Conservation (phyloP, 73 alveolate genomes). For the Diophrys appendiculata region DNA sequence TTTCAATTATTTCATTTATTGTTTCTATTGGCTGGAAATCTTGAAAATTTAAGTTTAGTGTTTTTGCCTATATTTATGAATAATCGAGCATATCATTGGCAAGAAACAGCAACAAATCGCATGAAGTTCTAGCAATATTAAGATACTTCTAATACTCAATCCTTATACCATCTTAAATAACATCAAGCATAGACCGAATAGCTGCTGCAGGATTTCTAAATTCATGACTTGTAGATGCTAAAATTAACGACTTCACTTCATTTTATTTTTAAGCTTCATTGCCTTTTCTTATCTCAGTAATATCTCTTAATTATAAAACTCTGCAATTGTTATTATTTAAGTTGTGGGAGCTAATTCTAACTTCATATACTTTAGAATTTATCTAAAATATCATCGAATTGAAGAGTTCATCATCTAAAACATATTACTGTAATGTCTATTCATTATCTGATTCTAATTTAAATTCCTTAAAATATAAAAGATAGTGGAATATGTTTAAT, state of each 20-base stretch:
- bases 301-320: too few relatives aligned
- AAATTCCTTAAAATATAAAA: too few relatives aligned
- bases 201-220: slow-evolving; percentile 59
- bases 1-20: slow-evolving; percentile 1
- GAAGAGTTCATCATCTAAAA: too few relatives aligned
- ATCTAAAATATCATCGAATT: too few relatives aligned
- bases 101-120: slow-evolving; percentile 9
- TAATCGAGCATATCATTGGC: slow-evolving; percentile 16
- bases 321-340: too few relatives aligned
- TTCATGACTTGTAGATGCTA: slow-evolving; percentile 61
- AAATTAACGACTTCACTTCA: not conserved
- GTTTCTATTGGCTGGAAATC: not conserved
- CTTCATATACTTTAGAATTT: too few relatives aligned
- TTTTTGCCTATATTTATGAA: slow-evolving; percentile 19
- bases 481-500: too few relatives aligned
- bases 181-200: slow-evolving; percentile 17
- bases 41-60: slow-evolving; percentile 2
- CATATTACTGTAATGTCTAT: too few relatives aligned
- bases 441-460: too few relatives aligned
- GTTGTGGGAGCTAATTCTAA: too few relatives aligned
- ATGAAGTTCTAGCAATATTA: slow-evolving; percentile 9
- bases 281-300: too few relatives aligned
- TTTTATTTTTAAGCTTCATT: too few relatives aligned
- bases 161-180: not conserved
- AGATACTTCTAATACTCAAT: not conserved